Evolutionary conservation across 2,329 filamentous ascomycete species (phyloP), one percentile per base, ranked within the genome.

Genomic region (Emergomyces pasteurianus): DNA sequence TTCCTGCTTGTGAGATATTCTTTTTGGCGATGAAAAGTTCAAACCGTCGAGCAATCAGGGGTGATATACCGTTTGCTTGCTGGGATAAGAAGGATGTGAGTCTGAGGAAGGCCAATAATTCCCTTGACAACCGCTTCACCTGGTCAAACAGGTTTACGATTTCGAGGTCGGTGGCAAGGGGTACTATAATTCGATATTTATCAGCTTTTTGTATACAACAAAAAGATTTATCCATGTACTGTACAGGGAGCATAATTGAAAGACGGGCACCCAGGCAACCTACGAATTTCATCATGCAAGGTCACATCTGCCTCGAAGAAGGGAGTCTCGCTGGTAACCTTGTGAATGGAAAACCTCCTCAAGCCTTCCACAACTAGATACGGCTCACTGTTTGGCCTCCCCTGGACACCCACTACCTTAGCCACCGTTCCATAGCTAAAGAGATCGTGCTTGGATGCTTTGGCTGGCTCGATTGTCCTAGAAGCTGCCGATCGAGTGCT

Each of bases 21-120:
- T 94, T 95, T 72, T 87, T 86, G 38, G 86, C 82, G 65, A 99
- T 96, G 73, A 90, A 94, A 59, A 92, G 77, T 69, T 97, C 92
- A 50, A 99, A 83, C 58, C 92, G 85, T 58, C 91, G 85, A 0
- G 90, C 90, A 58, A 97, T 81, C n/a, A 92, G 78, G 0, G 92
- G 92, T 3, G 91, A 92, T 18, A 97, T 77, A 3, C 82, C 81
- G 0, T 84, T 81, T 31, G 85, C 83, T 49, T 83, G 81, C 62
- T 89, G 84, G 21, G 89, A 86, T 18, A 96, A 79, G n/a, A 96
- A 82, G 1, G 91, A 89, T 1, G 90, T 92, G 7, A 97, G 82
- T 58, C 92, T 83, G 36, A 97, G 80, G 28, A 96, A 83, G 1
- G 89, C 87, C 28, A 97, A 83, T 49, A 97, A 83, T 73, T 97